Evolutionary conservation across 148 eudicot species (phyloP).

Genomic region (Arbutus unedo): DNA sequence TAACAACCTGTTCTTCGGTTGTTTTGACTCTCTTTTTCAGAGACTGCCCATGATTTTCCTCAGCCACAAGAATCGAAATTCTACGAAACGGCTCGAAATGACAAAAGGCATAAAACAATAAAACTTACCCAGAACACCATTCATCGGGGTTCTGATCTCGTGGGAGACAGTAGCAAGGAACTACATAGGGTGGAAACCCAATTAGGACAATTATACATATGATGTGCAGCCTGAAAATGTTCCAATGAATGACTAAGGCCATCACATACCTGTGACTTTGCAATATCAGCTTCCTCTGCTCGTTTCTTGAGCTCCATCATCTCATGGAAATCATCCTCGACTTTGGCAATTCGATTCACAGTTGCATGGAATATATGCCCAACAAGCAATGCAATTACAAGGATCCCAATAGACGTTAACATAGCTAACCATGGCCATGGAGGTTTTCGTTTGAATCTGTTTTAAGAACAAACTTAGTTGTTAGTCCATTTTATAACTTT

Average conservation of each 20-base stretch:
- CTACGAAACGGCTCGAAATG: neutral
- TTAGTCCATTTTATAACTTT: neutral
- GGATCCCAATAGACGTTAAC: constrained; percentile 47
- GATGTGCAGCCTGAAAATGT: neutral
- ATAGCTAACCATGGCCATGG: constrained; percentile 86
- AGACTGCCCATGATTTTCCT: neutral
- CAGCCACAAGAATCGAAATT: neutral
- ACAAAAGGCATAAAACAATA: neutral
- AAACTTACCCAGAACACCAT: constrained; percentile 83
- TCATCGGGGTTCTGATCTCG: constrained; percentile 99
- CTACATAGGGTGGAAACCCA: constrained; percentile 38
- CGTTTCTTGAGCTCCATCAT: constrained; percentile 82
- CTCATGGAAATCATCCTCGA: constrained; percentile 73
- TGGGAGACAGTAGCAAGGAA: constrained; percentile 99
- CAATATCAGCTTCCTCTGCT: constrained; percentile 94
- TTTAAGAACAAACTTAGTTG: constrained; percentile 5
- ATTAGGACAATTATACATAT: constrained; percentile 17
- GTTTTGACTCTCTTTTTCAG: neutral
- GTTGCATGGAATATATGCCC: constrained; percentile 81
- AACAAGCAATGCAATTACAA: constrained; percentile 65
- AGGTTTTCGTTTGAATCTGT: constrained; percentile 83
- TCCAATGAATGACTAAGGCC: neutral
- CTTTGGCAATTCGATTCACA: constrained; percentile 71
- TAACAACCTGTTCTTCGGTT: neutral
- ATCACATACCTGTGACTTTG: constrained; percentile 73